These are phyloP conservation scores for Cercospora janseana DNA, from an alignment of 2,329 filamentous ascomycete genomes.

Conservation along the genomic window DNA sequence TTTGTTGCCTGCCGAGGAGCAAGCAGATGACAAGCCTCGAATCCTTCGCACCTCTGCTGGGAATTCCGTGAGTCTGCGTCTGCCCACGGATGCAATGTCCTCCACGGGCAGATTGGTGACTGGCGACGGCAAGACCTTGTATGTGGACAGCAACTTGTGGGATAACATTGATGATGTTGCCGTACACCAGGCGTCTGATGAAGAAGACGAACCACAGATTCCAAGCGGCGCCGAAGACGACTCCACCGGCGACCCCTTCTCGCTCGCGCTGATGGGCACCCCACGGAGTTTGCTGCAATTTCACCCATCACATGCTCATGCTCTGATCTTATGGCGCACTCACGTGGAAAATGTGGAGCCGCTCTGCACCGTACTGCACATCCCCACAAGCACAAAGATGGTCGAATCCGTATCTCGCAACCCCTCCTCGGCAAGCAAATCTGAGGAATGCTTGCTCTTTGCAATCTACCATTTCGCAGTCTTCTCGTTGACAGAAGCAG, in stretches of 20 bases:
- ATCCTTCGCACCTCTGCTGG: neutral
- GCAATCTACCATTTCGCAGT: constrained; percentile 60
- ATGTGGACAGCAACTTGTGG: constrained; percentile 42
- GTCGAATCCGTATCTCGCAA: constrained; percentile 45
- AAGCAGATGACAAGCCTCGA: neutral
- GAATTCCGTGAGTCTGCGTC: neutral
- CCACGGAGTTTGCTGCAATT: constrained; percentile 38
- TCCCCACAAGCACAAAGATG: constrained; percentile 54
- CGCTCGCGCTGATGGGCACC: constrained; percentile 7
- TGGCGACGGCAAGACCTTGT: constrained; percentile 42
- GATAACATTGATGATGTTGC: constrained; percentile 32
- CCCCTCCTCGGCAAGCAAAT: constrained; percentile 57
- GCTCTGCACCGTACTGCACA: constrained; percentile 66
- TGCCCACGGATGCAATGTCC: neutral
- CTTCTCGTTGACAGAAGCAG: constrained; percentile 48
- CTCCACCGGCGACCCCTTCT: constrained; percentile 31
- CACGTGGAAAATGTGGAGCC: constrained; percentile 72
- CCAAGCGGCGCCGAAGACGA: constrained; percentile 25
- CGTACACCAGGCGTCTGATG: constrained; percentile 27
- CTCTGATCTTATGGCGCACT: constrained; percentile 56
- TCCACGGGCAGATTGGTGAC: constrained; percentile 31
- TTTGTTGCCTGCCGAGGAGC: constrained; percentile 4
- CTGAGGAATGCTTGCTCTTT: constrained; percentile 59
- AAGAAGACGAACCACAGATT: constrained; percentile 22
- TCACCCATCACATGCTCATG: constrained; percentile 53